Evolutionary conservation across 805 yeast species (phyloP).

Genomic region (Candida nanaspora): DNA sequence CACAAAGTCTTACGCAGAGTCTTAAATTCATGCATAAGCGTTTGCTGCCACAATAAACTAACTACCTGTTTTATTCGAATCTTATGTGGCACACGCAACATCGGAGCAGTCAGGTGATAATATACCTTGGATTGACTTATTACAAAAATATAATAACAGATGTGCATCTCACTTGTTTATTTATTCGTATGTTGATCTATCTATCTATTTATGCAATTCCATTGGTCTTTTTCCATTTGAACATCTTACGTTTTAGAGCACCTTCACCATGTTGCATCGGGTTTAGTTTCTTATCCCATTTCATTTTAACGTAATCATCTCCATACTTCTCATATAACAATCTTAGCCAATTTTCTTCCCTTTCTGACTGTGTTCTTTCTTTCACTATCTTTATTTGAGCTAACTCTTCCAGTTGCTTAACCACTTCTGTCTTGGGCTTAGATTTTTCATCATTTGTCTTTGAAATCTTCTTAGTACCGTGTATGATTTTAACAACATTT

Average conservation of each 20-base stretch:
- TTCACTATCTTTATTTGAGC: conserved; percentile 36
- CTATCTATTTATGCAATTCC: too few relatives aligned
- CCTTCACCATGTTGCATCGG: conserved; percentile 80
- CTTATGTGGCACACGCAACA: too few relatives aligned
- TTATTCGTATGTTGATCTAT: too few relatives aligned
- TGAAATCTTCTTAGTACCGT: conserved; percentile 50
- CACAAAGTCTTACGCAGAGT: too few relatives aligned
- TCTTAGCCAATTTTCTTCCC: conserved; percentile 71
- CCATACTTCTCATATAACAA: conserved; percentile 70
- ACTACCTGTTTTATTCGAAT: too few relatives aligned
- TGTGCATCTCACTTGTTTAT: too few relatives aligned
- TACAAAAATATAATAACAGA: too few relatives aligned
- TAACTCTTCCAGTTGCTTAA: conserved; percentile 60
- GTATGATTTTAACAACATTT: conserved; percentile 55
- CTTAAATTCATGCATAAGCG: too few relatives aligned
- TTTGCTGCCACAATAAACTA: too few relatives aligned
- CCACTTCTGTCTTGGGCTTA: conserved; percentile 41
- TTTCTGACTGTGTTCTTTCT: conserved; percentile 53
- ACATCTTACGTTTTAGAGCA: conserved; percentile 65
- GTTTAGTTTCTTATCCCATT: conserved; percentile 83
- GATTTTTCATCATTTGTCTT: conserved; percentile 19
- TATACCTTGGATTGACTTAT: too few relatives aligned
- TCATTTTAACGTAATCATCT: conserved; percentile 84
- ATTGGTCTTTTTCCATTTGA: conserved; percentile 51
- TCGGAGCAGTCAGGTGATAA: too few relatives aligned